Evolutionary conservation across 2,329 filamentous ascomycete genomes (phyloP), one percentile per base, ranked within the genome.

Genomic region (Apiospora pterosperma): DNA sequence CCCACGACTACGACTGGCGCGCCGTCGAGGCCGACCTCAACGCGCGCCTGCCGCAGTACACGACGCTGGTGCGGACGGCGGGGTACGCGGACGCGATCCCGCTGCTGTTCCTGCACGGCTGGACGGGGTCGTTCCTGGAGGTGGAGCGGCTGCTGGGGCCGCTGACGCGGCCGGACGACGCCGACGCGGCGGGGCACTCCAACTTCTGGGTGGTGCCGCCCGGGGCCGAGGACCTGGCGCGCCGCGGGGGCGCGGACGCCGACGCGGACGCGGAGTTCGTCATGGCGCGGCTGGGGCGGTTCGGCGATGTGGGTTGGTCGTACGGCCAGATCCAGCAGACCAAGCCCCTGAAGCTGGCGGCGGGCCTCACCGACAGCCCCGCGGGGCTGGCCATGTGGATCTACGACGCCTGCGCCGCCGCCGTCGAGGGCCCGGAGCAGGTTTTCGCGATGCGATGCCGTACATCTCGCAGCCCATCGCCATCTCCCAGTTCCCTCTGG

Each of bases 81-180:
- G 3, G 63, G 65, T 4, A 61, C 63, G 48, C 60, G 0, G 72
- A 76, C 60, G 78, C 79, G 7, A 75, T 80, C 25, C 80, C 80
- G 1, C 70, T 81, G 14, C 67, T 81, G 0, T 78, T 81, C 62
- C 61, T 78, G 14, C 80, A 82, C 67, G 79, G 79, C 52, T 81
- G 80, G 79, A 79, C 80, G 1, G 78, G 79, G 0, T 77, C 73
- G 5, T 80, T 81, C 59, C 65, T 79, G 5, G 79, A 82, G 68
- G 71, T 76, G 6, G 66, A 68, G 16, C 72, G 72, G 28, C 72
- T 82, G 34, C 69, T 81, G 41, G 70, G 75, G 8, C 67, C 67
- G 2, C 70, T 80, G 19, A 72, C 73, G 2, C 67, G 70, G 5
- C 75, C 76, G 0, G 28, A 68, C 0, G 64, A 71, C 12, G 64